Evolutionary conservation across 306 rosid genomes (phyloP), one percentile per base, ranked within the genome.

Genomic region (Oxytropis ochrocephala): DNA sequence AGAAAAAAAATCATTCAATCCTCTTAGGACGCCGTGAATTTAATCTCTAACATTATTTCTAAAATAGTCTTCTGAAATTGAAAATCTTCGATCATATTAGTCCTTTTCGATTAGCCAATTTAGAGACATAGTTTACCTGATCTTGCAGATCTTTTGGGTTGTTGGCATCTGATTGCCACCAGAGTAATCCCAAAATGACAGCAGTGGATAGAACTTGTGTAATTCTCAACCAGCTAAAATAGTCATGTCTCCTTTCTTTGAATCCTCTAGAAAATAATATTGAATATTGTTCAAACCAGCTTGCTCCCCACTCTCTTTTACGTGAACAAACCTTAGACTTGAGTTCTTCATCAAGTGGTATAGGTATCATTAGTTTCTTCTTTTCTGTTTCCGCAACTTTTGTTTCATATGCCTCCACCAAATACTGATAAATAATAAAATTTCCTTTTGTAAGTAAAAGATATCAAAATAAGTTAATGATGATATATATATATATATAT

Each of bases 151-250:
- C 92, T 43, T 85, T 83, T 11, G 83, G 88, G 63, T 54, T 67
- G 54, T 5, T 67, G 51, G 81, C 77, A 80, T 89, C 95, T 14
- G 96, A 95, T 55, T 79, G 96, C 99, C 97, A 95, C 99, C 99
- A 95, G 0, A 95, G 92, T 72, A 95, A 79, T 35, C 99, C 99
- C 73, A 95, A 77, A 56, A 95, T 91, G 32, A 91, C 13, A 48
- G 97, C 96, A 4, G 99, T 95, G 53, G 96, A 78, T 19, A 95
- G 83, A 69, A 95, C 99, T 82, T 95, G 99, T 2, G 97, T 95
- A 79, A 95, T 69, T 85, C 99, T 85, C 85, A 95, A 70, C 96
- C 96, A 95, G 91, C 99, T 95, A 72, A 95, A 95, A 56, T 91
- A 95, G 62, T 95, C 99, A 42, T 95, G 88, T 57, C 84, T 79